These are phyloP conservation scores for Ustilago trichophora DNA, from an alignment of 1,284 basidiomycete genomes.

Conservation along the genomic window DNA sequence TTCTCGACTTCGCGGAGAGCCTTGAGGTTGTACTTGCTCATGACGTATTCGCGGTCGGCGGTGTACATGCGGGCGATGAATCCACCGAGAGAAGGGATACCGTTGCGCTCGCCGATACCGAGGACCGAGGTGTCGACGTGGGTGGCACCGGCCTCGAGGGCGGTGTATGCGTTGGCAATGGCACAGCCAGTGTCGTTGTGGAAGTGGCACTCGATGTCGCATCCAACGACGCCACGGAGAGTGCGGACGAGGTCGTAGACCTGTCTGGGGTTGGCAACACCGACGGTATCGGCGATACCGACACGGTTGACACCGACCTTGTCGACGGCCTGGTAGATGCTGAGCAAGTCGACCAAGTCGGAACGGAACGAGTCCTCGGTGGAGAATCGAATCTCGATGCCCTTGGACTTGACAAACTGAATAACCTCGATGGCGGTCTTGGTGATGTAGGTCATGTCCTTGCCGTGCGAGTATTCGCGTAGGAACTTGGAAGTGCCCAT, in stretches of 20 bases:
- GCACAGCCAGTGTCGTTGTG: constrained; percentile 96
- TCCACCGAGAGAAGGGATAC: constrained; percentile 97
- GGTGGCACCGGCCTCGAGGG: constrained; percentile 97
- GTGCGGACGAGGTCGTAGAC: constrained; percentile 98
- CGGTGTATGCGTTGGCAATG: constrained; percentile 98
- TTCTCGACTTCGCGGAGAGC: constrained; percentile 99
- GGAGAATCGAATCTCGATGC: constrained; percentile 99
- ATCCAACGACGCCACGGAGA: constrained; percentile 80
- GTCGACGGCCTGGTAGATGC: constrained; percentile 99
- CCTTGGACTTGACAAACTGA: constrained; percentile 99
- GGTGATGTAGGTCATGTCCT: constrained; percentile 99
- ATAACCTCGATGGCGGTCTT: constrained; percentile 97
- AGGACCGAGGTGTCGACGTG: constrained; percentile 89
- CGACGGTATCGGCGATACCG: constrained; percentile 98
- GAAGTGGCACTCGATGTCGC: constrained; percentile 93
- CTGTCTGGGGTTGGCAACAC: constrained; percentile 97
- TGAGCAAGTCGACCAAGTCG: constrained; percentile 96
- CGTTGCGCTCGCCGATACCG: constrained; percentile 98
- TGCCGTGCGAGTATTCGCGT: constrained; percentile 98
- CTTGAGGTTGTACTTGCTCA: constrained; percentile 96
- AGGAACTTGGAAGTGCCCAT: constrained; percentile 99
- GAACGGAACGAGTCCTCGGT: constrained; percentile 99
- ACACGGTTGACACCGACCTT: constrained; percentile 99
- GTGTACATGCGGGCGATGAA: constrained; percentile 92
- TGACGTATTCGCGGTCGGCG: constrained; percentile 92